A percentile compares a stretch with the other conserved stretches of the same genome.
These are phyloP conservation scores for Saccharomyces kudriavzevii DNA, from an alignment of 805 yeast genomes.

Conservation along the genomic window DNA sequence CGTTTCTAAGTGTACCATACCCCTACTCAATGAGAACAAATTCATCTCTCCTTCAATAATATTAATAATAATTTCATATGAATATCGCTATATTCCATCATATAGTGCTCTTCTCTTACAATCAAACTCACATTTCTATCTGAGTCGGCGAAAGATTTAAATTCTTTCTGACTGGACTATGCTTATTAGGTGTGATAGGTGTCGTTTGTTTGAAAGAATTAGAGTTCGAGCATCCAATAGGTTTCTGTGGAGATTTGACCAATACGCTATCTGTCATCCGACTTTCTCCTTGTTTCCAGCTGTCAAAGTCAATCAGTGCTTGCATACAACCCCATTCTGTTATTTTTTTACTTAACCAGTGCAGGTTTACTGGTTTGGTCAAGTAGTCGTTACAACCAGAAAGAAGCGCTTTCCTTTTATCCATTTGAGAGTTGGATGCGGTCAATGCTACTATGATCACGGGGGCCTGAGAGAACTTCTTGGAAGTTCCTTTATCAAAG, in stretches of 20 bases:
- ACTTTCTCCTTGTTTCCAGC: constrained; percentile 57
- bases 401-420: constrained; percentile 81
- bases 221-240: not conserved
- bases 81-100: not conserved
- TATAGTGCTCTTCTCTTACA: not conserved
- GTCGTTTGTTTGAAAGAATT: not conserved
- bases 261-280: constrained; percentile 33
- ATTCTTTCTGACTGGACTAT: not conserved
- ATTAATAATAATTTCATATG: not conserved
- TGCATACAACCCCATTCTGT: constrained; percentile 99
- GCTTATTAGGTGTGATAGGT: not conserved
- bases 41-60: not conserved
- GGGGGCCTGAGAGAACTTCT: constrained; percentile 46
- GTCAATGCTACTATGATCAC: constrained; percentile 97
- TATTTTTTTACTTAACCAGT: constrained; percentile 88
- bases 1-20: not conserved
- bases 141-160: not conserved
- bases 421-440: constrained; percentile 79
- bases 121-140: not conserved
- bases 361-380: constrained; percentile 90
- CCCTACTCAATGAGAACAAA: not conserved
- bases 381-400: constrained; percentile 97
- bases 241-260: constrained; percentile 10
- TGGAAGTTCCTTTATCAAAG: not conserved
- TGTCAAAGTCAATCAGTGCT: constrained; percentile 89